A percentile compares a stretch with the other conserved stretches of the same genome.
These are phyloP conservation scores for Cutaneotrichosporon sp. DNA, from an alignment of 1,284 basidiomycete species.

Conservation along the genomic window DNA sequence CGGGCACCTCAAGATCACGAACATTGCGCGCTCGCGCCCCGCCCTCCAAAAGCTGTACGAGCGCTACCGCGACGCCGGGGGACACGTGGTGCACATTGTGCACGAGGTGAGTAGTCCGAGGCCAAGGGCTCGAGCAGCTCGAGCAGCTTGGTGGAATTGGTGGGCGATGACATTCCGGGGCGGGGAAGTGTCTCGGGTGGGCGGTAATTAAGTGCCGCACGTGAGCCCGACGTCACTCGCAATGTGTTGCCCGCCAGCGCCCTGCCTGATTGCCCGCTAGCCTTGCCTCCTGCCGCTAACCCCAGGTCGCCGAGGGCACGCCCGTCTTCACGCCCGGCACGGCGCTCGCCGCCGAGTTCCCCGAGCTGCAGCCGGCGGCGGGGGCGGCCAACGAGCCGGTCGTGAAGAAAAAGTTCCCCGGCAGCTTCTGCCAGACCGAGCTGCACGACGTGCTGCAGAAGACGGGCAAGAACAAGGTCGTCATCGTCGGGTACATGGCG, in stretches of 20 bases:
- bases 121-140: too few relatives aligned
- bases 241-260: too few relatives aligned
- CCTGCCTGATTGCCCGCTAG: too few relatives aligned
- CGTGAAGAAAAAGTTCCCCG: conserved; percentile 29
- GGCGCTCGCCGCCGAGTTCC: conserved; percentile 30
- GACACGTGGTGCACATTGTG: conserved; percentile 29
- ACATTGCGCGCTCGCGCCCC: conserved; percentile 25
- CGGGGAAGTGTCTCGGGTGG: too few relatives aligned
- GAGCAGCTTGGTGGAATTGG: too few relatives aligned
- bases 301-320: conserved; percentile 26
- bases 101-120: conserved; percentile 30
- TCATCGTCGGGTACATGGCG: conserved; percentile 35
- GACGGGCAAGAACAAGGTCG: conserved; percentile 28
- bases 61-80: conserved; percentile 24
- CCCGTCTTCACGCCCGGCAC: conserved; percentile 37
- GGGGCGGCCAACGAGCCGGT: conserved; percentile 23
- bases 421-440: conserved; percentile 32
- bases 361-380: conserved; percentile 23
- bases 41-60: conserved; percentile 27
- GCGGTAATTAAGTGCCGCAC: too few relatives aligned
- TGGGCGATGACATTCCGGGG: too few relatives aligned
- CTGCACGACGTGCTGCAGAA: conserved; percentile 27
- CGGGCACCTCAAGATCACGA: conserved; percentile 25
- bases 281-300: too few relatives aligned
- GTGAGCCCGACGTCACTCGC: too few relatives aligned